Percentiles rank a stretch among this genome's conserved stretches.
Conservation (phyloP, 1,139 yeast species). For the Casaregolazyma lundiana region DNA sequence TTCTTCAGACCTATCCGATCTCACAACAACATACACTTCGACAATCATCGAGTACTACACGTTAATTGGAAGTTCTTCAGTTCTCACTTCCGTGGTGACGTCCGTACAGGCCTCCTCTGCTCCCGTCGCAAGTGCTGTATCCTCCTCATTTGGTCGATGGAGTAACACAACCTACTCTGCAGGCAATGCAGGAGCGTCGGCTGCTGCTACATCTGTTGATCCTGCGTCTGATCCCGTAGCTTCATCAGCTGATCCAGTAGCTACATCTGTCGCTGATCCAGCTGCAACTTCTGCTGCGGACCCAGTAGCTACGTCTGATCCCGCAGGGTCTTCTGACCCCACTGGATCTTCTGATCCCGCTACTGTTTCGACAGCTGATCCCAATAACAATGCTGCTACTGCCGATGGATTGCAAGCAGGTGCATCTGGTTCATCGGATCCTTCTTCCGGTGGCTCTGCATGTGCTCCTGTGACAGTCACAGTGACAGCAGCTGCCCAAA, state of each 20-base stretch:
- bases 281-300: conserved; percentile 12
- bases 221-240: conserved; percentile 11
- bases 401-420: too few species aligned
- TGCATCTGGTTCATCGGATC: not conserved
- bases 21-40: not conserved
- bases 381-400: not conserved
- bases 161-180: not conserved
- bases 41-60: not conserved
- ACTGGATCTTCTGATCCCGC: conserved; percentile 1
- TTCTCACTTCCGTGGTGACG: conserved; percentile 9
- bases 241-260: not conserved
- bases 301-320: conserved; percentile 1
- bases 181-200: not conserved
- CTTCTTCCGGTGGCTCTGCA: not conserved
- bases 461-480: not conserved
- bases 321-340: not conserved
- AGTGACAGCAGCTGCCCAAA: not conserved
- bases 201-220: conserved; percentile 14
- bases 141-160: conserved; percentile 6
- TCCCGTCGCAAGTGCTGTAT: conserved; percentile 20
- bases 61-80: conserved; percentile 2
- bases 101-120: conserved; percentile 5
- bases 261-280: conserved; percentile 11
- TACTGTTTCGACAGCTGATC: not conserved
- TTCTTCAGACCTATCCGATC: not conserved